A percentile compares a stretch with the other conserved stretches of the same genome.
Conservation (phyloP, 2,329 filamentous ascomycete species). For the Podosphaera fusca region DNA sequence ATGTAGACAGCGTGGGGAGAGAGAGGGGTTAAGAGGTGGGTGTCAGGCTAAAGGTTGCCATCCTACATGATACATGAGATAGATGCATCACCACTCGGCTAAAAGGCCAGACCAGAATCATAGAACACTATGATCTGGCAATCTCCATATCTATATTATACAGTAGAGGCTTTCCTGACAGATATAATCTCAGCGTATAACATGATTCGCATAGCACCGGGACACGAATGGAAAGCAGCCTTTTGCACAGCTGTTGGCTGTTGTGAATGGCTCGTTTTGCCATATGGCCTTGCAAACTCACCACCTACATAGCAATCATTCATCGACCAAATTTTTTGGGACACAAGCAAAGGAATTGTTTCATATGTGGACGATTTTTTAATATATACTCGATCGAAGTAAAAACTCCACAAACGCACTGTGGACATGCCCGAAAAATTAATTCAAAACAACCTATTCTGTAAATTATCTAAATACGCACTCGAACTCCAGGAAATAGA, state of each 20-base stretch:
- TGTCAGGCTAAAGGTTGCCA: too few species aligned
- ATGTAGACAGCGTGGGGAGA: too few species aligned
- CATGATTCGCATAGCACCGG: not conserved
- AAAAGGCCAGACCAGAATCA: too few species aligned
- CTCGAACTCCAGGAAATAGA: not conserved
- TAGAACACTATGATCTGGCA: too few species aligned
- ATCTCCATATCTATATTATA: too few species aligned
- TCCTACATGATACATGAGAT: too few species aligned
- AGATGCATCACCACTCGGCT: too few species aligned
- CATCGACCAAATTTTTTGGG: not conserved
- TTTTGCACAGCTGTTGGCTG: not conserved
- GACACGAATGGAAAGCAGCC: not conserved
- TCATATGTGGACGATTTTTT: not conserved
- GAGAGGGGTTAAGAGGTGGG: too few species aligned
- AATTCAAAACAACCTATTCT: not conserved
- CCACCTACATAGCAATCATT: not conserved
- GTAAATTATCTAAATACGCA: not conserved
- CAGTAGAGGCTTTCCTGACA: too few species aligned
- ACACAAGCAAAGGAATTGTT: not conserved
- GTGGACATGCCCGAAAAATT: not conserved
- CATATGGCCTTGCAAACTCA: not conserved
- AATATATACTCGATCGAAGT: not conserved
- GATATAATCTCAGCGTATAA: conserved; percentile 1
- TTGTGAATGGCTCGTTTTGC: not conserved
- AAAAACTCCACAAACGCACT: not conserved